Conservation (phyloP, 139 green algal genomes). For the Picochlorum sp. region DNA sequence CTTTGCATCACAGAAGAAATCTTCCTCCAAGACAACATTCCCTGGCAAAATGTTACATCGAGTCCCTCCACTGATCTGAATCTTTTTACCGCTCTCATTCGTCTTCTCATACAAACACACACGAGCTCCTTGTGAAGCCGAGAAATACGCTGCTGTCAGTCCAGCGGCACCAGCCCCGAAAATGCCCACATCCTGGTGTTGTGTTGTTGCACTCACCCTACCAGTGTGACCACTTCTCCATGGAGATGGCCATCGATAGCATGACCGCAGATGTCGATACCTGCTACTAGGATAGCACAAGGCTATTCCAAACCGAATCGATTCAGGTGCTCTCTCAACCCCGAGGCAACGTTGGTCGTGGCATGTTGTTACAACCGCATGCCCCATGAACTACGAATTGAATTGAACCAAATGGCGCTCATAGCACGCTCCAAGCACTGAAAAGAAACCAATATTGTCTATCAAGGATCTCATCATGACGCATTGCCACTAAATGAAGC, state of each 20-base stretch:
- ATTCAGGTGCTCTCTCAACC: no score
- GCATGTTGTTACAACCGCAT: no score
- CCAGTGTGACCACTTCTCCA: background rate
- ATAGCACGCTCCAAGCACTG: no score
- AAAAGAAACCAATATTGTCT: no score
- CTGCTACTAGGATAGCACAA: no score
- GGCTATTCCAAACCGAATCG: no score
- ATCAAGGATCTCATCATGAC: background rate
- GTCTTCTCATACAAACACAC: constrained; percentile 58
- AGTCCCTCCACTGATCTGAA: constrained; percentile 74
- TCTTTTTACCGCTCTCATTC: constrained; percentile 74
- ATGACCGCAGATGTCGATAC: no score
- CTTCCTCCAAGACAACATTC: constrained; percentile 57
- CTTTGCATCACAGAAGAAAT: constrained; percentile 48
- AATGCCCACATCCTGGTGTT: constrained; percentile 20
- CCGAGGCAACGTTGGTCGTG: no score
- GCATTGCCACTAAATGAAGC: background rate
- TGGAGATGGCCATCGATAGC: background rate
- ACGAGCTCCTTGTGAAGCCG: constrained; percentile 33
- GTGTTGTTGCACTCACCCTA: background rate
- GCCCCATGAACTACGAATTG: no score
- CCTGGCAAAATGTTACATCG: constrained; percentile 78
- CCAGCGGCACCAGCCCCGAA: constrained; percentile 54
- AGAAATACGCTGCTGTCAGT: constrained; percentile 56
- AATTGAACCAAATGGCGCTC: no score